A percentile compares a stretch with the other conserved stretches of the same genome.
phyloP scores from a whole-genome alignment of 371 early-diverging fungal genomes.

The Choanephora cucurbitarum region DNA sequence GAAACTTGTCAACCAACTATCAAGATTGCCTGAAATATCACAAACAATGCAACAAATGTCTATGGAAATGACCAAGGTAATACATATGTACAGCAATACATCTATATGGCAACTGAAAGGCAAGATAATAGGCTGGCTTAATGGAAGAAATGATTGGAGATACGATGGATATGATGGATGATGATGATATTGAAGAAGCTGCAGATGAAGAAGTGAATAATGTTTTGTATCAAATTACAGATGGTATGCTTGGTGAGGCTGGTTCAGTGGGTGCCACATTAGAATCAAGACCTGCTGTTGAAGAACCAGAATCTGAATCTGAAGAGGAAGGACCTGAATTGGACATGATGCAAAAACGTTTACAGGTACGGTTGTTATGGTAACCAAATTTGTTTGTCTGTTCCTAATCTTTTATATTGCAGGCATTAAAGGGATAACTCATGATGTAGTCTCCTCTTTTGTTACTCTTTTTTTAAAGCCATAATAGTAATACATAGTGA shows the following conservation, averaged over 20 bases:
- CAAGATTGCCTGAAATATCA: slow-evolving; percentile 84
- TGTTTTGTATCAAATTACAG: slow-evolving; percentile 85
- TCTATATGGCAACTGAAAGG: too few species aligned
- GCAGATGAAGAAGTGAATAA: slow-evolving; percentile 93
- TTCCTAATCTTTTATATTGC: too few species aligned
- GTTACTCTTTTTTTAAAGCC: too few species aligned
- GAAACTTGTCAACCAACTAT: slow-evolving; percentile 84
- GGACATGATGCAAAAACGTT: slow-evolving; percentile 84
- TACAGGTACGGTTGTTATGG: too few species aligned
- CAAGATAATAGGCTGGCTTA: slow-evolving; percentile 78
- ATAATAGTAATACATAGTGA: too few species aligned
- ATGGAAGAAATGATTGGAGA: slow-evolving; percentile 96
- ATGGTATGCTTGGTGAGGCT: slow-evolving; percentile 81
- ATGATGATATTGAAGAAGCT: slow-evolving; percentile 91
- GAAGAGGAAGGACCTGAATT: slow-evolving; percentile 76
- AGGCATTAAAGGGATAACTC: slow-evolving; percentile 42
- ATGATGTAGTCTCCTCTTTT: too few species aligned
- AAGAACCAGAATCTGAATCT: slow-evolving; percentile 57
- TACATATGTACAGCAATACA: too few species aligned
- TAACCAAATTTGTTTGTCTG: too few species aligned
- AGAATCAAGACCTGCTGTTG: slow-evolving; percentile 47
- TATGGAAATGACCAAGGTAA: slow-evolving; percentile 93
- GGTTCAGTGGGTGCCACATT: slow-evolving; percentile 59
- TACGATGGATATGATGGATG: slow-evolving; percentile 85
- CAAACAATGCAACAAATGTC: slow-evolving; percentile 87